Conservation (phyloP, 2,329 filamentous ascomycete genomes). For the Colletotrichum tanaceti region DNA sequence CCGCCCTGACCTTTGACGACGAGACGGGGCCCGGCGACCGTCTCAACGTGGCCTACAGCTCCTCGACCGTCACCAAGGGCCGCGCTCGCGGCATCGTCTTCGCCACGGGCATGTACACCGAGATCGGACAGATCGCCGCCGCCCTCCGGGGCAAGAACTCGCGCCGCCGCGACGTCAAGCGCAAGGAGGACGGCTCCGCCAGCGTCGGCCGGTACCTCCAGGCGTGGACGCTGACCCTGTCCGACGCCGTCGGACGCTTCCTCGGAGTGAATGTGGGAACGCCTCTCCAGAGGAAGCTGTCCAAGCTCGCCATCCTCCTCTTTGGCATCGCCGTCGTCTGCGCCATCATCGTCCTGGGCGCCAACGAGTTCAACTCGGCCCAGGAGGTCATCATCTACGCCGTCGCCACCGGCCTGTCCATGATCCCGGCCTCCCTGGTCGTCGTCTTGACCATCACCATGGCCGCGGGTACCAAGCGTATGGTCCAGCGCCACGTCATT, state of each 20-base stretch:
- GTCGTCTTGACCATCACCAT: slow-evolving; percentile 70
- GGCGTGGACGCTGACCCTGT: slow-evolving; percentile 53
- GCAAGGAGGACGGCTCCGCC: slow-evolving; percentile 56
- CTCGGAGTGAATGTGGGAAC: slow-evolving; percentile 69
- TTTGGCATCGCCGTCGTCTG: slow-evolving; percentile 68
- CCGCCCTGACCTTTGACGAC: slow-evolving; percentile 54
- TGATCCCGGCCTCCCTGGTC: slow-evolving; percentile 63
- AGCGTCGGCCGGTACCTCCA: slow-evolving; percentile 48
- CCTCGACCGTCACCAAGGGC: slow-evolving; percentile 71
- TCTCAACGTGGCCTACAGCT: slow-evolving; percentile 72
- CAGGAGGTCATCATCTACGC: slow-evolving; percentile 58
- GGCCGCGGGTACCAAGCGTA: slow-evolving; percentile 65
- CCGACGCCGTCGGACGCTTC: slow-evolving; percentile 55
- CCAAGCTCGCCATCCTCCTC: slow-evolving; percentile 75
- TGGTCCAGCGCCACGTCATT: slow-evolving; percentile 65
- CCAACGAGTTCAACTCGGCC: slow-evolving; percentile 53
- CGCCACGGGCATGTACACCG: slow-evolving; percentile 70
- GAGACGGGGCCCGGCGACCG: slow-evolving; percentile 66
- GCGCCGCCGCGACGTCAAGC: slow-evolving; percentile 52
- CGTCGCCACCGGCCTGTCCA: slow-evolving; percentile 59
- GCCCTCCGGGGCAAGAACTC: slow-evolving; percentile 54
- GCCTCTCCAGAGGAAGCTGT: slow-evolving; percentile 75
- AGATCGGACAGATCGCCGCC: slow-evolving; percentile 71
- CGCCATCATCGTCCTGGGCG: slow-evolving; percentile 58
- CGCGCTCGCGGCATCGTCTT: slow-evolving; percentile 70